phyloP scores from a whole-genome alignment of 176 grass and related monocot species.

The Alopecurus myosuroides region DNA sequence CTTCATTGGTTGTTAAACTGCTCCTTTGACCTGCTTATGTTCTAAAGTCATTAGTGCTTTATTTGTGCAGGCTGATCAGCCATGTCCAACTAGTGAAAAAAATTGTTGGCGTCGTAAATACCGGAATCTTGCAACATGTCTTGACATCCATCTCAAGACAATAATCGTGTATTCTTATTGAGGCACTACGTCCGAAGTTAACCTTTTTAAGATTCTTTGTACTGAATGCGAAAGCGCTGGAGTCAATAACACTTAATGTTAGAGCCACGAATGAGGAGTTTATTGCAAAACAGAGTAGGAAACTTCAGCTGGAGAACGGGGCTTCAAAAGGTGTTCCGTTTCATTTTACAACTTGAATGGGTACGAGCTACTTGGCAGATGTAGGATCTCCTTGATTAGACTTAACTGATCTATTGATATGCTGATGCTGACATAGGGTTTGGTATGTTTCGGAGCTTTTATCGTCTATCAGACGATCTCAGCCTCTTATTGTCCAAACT shows the following conservation, averaged over 20 bases:
- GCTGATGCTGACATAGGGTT: too few relatives aligned
- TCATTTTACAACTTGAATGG: not conserved
- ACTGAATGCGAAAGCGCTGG: not conserved
- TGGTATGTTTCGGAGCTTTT: too few relatives aligned
- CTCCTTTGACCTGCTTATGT: not conserved
- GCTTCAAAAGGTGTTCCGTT: not conserved
- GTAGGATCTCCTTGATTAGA: too few relatives aligned
- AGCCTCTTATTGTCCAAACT: too few relatives aligned
- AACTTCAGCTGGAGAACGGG: not conserved
- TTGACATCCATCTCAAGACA: not conserved
- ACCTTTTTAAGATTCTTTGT: not conserved
- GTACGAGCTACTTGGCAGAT: too few relatives aligned
- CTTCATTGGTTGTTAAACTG: not conserved
- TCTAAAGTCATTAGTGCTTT: not conserved
- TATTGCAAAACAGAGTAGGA: not conserved
- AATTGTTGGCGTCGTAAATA: not conserved
- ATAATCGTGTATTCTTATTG: not conserved
- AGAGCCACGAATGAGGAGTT: not conserved
- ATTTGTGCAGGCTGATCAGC: not conserved
- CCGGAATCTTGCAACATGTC: not conserved
- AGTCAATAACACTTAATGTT: not conserved
- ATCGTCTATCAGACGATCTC: too few relatives aligned
- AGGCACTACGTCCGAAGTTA: not conserved
- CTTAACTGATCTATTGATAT: too few relatives aligned
- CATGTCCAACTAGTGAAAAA: not conserved